Conservation (phyloP, 139 green algal genomes). For the Closterium sp. region DNA sequence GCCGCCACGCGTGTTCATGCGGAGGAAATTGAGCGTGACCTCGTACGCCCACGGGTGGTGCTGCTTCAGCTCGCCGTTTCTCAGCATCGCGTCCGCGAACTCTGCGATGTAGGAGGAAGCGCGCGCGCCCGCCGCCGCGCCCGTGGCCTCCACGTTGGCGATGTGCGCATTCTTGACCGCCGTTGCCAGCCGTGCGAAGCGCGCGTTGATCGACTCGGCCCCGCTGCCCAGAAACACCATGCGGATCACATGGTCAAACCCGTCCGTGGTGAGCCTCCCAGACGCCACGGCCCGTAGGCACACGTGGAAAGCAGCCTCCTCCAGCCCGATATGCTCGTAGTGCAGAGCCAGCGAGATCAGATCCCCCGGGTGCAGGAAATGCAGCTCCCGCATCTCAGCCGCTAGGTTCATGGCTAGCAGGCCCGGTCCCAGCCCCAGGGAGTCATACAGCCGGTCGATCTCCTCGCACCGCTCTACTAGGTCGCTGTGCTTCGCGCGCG, state of each 20-base stretch:
- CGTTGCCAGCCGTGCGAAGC: constrained; percentile 14
- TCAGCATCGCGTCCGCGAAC: constrained; percentile 12
- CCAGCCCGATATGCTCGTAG: neutral
- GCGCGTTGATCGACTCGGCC: neutral
- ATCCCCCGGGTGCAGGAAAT: neutral
- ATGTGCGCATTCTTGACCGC: constrained; percentile 2
- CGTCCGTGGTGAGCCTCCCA: neutral
- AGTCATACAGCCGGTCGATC: constrained; percentile 14
- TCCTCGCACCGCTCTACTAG: constrained; percentile 8
- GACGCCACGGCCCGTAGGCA: neutral
- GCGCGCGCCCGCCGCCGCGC: neutral
- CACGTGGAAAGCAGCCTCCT: constrained; percentile 1
- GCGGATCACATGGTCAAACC: constrained; percentile 14
- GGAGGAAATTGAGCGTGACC: constrained; percentile 10
- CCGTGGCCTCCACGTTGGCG: neutral
- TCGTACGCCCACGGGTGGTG: constrained; percentile 21
- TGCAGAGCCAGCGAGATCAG: neutral
- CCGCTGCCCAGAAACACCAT: constrained; percentile 13
- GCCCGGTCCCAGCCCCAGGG: neutral
- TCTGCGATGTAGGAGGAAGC: neutral
- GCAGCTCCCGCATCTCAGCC: constrained; percentile 1
- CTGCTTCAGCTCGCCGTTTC: constrained; percentile 5
- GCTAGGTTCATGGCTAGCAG: constrained; percentile 17
- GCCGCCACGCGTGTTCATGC: neutral
- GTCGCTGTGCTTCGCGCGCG: neutral